A percentile compares a stretch with the other conserved stretches of the same genome.
These are phyloP conservation scores for Phytophthora lateralis DNA, from an alignment of 352 stramenopile species.

Conservation along the genomic window DNA sequence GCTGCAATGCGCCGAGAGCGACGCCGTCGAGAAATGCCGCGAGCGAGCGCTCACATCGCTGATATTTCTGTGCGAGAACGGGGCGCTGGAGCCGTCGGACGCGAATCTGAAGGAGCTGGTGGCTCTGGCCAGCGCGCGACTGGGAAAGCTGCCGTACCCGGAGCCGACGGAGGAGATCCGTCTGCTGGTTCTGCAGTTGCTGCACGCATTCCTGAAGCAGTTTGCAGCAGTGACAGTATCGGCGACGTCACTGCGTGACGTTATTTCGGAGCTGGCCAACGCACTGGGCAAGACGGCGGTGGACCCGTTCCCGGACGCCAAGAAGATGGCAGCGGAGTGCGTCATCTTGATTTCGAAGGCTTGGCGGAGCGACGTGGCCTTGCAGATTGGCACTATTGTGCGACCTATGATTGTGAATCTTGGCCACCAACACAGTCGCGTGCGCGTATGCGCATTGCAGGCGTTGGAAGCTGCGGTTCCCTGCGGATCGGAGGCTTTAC, in stretches of 20 bases:
- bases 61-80: conserved; percentile 58
- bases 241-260: conserved; percentile 44
- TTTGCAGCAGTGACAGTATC: conserved; percentile 26
- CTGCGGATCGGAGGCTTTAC: conserved; percentile 66
- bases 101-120: conserved; percentile 56
- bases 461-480: conserved; percentile 73
- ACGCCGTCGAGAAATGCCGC: conserved; percentile 80
- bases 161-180: conserved; percentile 87
- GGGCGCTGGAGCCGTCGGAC: conserved; percentile 49
- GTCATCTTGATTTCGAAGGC: conserved; percentile 56
- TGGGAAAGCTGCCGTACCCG: conserved; percentile 78
- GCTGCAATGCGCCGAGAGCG: conserved; percentile 49
- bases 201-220: conserved; percentile 63
- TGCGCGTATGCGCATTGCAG: conserved; percentile 77
- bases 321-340: conserved; percentile 74
- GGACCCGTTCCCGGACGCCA: conserved; percentile 83
- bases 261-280: conserved; percentile 73
- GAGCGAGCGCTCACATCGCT: conserved; percentile 70
- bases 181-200: conserved; percentile 66
- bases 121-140: conserved; percentile 46
- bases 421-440: conserved; percentile 81
- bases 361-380: conserved; percentile 62
- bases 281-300: conserved; percentile 71
- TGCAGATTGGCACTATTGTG: conserved; percentile 75
- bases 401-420: conserved; percentile 74